Percentiles rank a stretch among this genome's conserved stretches.
Conservation (phyloP, 305 asterid genomes). For the Solanum hybrid region DNA sequence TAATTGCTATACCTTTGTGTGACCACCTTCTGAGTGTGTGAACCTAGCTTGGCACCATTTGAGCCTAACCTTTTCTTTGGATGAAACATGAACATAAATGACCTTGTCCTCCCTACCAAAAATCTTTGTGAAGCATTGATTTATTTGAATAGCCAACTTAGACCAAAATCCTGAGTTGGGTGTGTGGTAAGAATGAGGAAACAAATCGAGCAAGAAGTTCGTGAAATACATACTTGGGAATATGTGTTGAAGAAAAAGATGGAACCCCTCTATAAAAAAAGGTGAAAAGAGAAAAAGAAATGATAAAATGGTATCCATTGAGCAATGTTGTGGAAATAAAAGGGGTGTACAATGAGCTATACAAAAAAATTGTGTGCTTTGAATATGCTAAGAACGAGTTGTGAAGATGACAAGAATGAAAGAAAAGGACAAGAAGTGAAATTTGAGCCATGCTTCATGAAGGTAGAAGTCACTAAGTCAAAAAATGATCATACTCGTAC, state of each 20-base stretch:
- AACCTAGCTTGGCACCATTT: not conserved
- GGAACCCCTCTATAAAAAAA: not conserved
- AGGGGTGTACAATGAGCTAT: not conserved
- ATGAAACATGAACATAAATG: not conserved
- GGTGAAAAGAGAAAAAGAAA: not conserved
- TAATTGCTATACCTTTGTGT: not conserved
- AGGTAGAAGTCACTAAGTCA: not conserved
- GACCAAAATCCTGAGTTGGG: not conserved
- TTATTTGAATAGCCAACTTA: not conserved
- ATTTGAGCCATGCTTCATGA: not conserved
- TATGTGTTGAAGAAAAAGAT: not conserved
- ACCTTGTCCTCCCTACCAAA: not conserved
- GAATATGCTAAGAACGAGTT: not conserved
- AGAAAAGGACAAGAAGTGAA: not conserved
- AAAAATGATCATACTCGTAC: not conserved
- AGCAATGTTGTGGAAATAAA: not conserved
- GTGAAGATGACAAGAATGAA: not conserved
- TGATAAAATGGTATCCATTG: not conserved
- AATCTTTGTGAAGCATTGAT: not conserved
- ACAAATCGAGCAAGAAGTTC: not conserved
- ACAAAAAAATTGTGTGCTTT: not conserved
- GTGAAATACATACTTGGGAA: not conserved
- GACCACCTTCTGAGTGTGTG: not conserved
- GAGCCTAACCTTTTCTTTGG: not conserved
- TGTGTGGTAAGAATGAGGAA: not conserved